Evolutionary conservation across 148 eudicot species (phyloP).

Genomic region (Silene latifolia): DNA sequence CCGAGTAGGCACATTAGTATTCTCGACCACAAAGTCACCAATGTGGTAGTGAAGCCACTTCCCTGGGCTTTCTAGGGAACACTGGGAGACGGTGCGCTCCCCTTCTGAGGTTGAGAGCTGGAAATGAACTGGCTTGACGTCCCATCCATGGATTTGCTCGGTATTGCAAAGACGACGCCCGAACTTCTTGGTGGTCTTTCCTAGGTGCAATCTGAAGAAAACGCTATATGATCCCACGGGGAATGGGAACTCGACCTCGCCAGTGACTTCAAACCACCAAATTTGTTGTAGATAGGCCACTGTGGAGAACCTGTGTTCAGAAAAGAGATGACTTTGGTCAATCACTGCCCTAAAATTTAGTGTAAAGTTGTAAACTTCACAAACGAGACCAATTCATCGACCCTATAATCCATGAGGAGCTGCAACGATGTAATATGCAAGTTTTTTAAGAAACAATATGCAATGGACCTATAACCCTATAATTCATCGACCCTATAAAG

Average conservation of each 20-base stretch:
- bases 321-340: conserved; percentile 9
- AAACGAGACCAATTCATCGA: too few species aligned
- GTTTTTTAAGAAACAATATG: too few species aligned
- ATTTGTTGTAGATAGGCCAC: conserved; percentile 76
- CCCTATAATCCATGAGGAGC: too few species aligned
- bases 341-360: conserved; percentile 3
- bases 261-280: conserved; percentile 84
- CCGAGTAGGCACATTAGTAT: conserved; percentile 23
- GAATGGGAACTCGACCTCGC: conserved; percentile 70
- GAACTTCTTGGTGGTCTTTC: conserved; percentile 44
- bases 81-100: conserved; percentile 42
- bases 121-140: conserved; percentile 58
- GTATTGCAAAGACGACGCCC: conserved; percentile 50
- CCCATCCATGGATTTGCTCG: conserved; percentile 71
- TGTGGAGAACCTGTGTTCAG: conserved; percentile 40
- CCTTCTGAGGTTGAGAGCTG: conserved; percentile 63
- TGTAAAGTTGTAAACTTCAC: too few species aligned
- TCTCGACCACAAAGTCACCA: conserved; percentile 60
- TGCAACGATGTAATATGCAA: too few species aligned
- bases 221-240: conserved; percentile 68
- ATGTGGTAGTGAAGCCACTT: conserved; percentile 62
- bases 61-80: conserved; percentile 51
- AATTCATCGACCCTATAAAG: too few species aligned
- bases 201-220: conserved; percentile 63
- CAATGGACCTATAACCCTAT: too few species aligned